Evolutionary conservation across 208 protist species (phyloP).

Genomic region (Trypanosoma melophagium): DNA sequence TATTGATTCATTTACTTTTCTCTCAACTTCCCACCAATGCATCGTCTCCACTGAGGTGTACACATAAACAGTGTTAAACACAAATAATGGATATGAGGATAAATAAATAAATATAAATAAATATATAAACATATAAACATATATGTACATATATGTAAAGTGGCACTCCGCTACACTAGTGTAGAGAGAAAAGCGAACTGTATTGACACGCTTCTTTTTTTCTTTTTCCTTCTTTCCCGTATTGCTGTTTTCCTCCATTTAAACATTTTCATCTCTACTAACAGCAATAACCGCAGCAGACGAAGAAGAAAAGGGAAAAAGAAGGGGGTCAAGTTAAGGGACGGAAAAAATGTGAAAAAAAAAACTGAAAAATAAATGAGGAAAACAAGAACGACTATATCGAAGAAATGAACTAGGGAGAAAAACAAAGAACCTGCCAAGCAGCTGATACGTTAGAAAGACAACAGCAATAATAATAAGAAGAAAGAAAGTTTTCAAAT

Average conservation of each 20-base stretch:
- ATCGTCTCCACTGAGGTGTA: not conserved
- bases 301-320: too few species aligned
- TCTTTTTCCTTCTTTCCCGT: too few species aligned
- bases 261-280: not conserved
- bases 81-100: not conserved
- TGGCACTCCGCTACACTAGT: too few species aligned
- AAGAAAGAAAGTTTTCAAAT: constrained; percentile 21
- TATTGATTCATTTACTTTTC: too few species aligned
- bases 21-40: too few species aligned
- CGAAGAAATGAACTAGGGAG: too few species aligned
- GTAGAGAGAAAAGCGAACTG: too few species aligned
- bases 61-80: constrained; percentile 5
- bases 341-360: constrained; percentile 13
- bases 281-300: too few species aligned
- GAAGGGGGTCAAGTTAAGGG: not conserved
- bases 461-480: too few species aligned
- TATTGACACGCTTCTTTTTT: too few species aligned
- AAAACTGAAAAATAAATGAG: not conserved
- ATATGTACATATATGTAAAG: constrained; percentile 1
- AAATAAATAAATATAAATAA: constrained; percentile 15
- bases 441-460: too few species aligned
- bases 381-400: too few species aligned
- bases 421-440: not conserved
- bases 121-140: constrained; percentile 11
- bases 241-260: constrained; percentile 6